Percentiles rank a stretch among this genome's conserved stretches.
phyloP scores from a whole-genome alignment of 495 filamentous ascomycete species.

The Immersiella caudata region DNA sequence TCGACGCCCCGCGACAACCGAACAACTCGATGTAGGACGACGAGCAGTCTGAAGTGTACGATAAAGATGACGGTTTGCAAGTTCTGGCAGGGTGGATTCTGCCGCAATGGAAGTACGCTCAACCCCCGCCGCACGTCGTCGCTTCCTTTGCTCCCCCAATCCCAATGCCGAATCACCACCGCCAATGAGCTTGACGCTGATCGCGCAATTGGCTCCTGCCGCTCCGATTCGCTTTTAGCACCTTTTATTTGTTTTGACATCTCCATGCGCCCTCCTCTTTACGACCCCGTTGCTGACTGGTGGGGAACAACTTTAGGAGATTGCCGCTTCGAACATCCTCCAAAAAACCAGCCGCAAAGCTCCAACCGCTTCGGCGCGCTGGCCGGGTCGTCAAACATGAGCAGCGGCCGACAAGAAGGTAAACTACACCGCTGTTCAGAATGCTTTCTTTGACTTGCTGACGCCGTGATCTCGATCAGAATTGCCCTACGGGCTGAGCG shows the following conservation, averaged over 20 bases:
- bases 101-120: conserved; percentile 66
- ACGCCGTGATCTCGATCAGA: background rate
- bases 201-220: background rate
- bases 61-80: conserved; percentile 64
- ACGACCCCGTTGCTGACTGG: background rate
- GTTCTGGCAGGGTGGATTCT: conserved; percentile 73
- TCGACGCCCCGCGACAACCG: background rate
- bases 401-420: conserved; percentile 4
- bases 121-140: background rate
- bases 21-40: background rate
- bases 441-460: background rate
- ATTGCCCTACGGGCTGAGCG: conserved; percentile 46
- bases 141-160: background rate
- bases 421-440: background rate
- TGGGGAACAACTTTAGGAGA: conserved; percentile 31
- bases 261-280: background rate
- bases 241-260: background rate
- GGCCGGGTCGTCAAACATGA: conserved; percentile 13
- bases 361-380: conserved; percentile 39
- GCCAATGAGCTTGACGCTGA: conserved; percentile 2
- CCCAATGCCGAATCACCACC: background rate
- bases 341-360: conserved; percentile 29
- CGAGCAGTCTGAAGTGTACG: background rate
- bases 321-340: conserved; percentile 52
- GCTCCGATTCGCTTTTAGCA: background rate